Percentiles rank a stretch among this genome's conserved stretches.
Evolutionary conservation across 495 filamentous ascomycete genomes (phyloP).

Genomic region (Chaetomidium leptoderma): DNA sequence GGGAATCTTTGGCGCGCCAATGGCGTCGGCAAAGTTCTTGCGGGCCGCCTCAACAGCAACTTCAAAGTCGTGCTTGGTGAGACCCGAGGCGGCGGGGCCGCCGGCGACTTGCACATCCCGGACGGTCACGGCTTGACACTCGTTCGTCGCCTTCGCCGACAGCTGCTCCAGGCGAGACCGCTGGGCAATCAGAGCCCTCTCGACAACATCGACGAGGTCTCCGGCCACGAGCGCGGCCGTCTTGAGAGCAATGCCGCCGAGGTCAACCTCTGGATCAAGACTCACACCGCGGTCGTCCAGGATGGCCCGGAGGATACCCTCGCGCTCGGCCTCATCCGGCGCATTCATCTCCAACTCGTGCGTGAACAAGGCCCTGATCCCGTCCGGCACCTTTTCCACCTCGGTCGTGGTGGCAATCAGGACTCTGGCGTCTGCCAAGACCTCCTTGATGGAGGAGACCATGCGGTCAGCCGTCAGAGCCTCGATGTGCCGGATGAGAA

Average conservation of each 20-base stretch:
- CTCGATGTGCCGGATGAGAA: conserved; percentile 83
- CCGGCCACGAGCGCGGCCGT: conserved; percentile 94
- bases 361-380: conserved; percentile 83
- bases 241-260: conserved; percentile 80
- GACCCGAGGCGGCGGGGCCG: conserved; percentile 67
- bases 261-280: conserved; percentile 73
- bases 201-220: conserved; percentile 89
- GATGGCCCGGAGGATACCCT: conserved; percentile 75
- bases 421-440: conserved; percentile 67
- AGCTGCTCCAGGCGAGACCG: conserved; percentile 67
- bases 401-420: conserved; percentile 91
- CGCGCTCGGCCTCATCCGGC: conserved; percentile 87
- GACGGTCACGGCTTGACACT: conserved; percentile 52
- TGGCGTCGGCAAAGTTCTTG: conserved; percentile 95
- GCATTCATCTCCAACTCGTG: conserved; percentile 93
- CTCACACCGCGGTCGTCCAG: conserved; percentile 68
- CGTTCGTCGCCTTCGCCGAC: conserved; percentile 40
- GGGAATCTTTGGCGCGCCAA: conserved; percentile 96
- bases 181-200: conserved; percentile 75
- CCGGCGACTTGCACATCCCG: conserved; percentile 85
- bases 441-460: conserved; percentile 72
- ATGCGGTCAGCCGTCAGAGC: conserved; percentile 88
- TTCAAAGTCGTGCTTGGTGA: conserved; percentile 87
- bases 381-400: conserved; percentile 87
- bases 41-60: conserved; percentile 86